Base-by-base conservation (phyloP, 2,329 filamentous ascomycete genomes). In the Daldinia eschscholtzii region DNA sequence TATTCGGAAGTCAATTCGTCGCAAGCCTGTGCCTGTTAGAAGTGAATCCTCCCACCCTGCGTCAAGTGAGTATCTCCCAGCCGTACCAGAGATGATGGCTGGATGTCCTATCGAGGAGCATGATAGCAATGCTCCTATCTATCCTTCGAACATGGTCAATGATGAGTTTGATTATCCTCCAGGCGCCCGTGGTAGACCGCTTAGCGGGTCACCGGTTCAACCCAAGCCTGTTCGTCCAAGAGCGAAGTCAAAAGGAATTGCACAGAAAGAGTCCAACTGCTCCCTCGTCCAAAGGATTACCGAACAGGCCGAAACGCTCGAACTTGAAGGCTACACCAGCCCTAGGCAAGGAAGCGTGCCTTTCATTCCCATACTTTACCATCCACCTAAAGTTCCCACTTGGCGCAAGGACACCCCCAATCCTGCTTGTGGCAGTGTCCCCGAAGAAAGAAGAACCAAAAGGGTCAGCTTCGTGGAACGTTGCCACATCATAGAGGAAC, bases 251-350 rank as follows among this genome's bases (percentile, higher is more conserved):
- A 4, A 26, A 23, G 10, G 6, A 58, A 6, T 39, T 20, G 18
- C 23, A 12, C 12, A n/a, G 15, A 9, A 28, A 57, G 20, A 20
- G 44, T 70, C 69, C 1, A 37, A 23, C 3, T 58, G 63, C 20
- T 68, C 70, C 6, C 61, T 74, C 20, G 62, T 65, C 7, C 64
- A 56, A 48, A 35, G 57, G 20, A 66, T 75, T 2, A 72, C 67
- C 6, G 41, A 71, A 20, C 5, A 13, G 1, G 74, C 71, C 0
- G 57, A 69, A 33, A 44, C 57, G 6, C 44, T 68, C 0, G 26
- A 56, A 2, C 57, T 72, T 37, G 46, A 58, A 2, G 59, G 70
- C 18, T 70, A 65, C 23, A 13, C 63, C 1, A 57, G 53, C 26
- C 30, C 64, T 9, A 70, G 73, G 15, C 23, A 15, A 2, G 37